phyloP scores from a whole-genome alignment of 495 filamentous ascomycete genomes.

The Rusavskia elegans region DNA sequence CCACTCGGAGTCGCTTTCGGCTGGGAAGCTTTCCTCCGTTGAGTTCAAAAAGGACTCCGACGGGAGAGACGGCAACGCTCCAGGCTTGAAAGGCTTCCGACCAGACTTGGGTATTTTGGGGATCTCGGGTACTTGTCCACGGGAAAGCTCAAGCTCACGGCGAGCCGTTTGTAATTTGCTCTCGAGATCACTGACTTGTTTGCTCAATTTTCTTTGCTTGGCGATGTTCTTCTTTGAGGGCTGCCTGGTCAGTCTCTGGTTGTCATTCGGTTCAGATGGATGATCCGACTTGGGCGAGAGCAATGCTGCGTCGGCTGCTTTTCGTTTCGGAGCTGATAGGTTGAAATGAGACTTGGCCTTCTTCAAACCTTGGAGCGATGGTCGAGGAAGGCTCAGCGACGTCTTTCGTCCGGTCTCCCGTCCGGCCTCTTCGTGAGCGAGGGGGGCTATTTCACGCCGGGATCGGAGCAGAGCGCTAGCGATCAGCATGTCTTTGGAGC shows the following conservation, averaged over 20 bases:
- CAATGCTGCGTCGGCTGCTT: conserved; percentile 5
- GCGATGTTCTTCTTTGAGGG: conserved; percentile 44
- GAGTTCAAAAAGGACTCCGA: conserved; percentile 38
- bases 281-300: conserved; percentile 5
- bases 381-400: conserved; percentile 10
- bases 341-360: conserved; percentile 21
- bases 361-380: conserved; percentile 21
- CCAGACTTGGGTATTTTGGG: conserved; percentile 19
- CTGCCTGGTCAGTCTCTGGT: conserved; percentile 26
- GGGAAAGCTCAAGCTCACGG: conserved; percentile 36
- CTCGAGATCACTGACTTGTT: conserved; percentile 51
- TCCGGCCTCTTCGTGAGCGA: conserved; percentile 2
- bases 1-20: not conserved
- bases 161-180: conserved; percentile 41
- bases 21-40: not conserved
- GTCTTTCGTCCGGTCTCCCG: conserved; percentile 5
- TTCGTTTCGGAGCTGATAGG: conserved; percentile 19
- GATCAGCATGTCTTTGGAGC: conserved; percentile 5
- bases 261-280: conserved; percentile 4
- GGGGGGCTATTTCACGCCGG: conserved; percentile 6
- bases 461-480: not conserved
- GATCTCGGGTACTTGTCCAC: conserved; percentile 24
- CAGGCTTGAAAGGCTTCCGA: conserved; percentile 36
- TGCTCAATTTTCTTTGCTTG: conserved; percentile 44
- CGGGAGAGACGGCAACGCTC: conserved; percentile 39